Conservation (phyloP, 129 eudicot genomes). For the Lactuca saligna region DNA sequence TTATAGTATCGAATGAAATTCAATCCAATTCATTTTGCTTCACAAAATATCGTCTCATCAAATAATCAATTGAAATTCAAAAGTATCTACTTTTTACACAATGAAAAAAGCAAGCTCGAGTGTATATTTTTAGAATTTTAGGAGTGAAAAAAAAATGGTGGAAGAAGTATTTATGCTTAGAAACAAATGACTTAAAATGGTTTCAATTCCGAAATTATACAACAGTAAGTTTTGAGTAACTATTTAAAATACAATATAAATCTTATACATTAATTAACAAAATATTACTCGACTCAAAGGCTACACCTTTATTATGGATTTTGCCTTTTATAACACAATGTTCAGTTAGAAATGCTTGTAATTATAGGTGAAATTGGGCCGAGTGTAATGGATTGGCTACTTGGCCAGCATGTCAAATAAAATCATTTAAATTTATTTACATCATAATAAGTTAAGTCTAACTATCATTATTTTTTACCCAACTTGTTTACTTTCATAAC, state of each 20-base stretch:
- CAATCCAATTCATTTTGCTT: neutral
- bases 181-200: neutral
- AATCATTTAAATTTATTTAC: no score
- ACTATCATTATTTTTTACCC: neutral
- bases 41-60: neutral
- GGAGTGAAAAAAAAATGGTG: neutral
- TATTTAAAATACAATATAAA: neutral
- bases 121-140: neutral
- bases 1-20: neutral
- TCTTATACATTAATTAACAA: no score
- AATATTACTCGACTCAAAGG: neutral
- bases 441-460: neutral
- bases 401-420: neutral
- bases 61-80: no score
- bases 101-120: no score
- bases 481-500: neutral
- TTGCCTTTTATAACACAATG: neutral
- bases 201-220: neutral
- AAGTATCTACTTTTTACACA: no score
- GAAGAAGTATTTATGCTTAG: neutral
- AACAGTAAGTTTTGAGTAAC: neutral
- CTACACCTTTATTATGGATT: neutral
- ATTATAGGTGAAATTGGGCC: neutral
- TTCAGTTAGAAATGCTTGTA: neutral
- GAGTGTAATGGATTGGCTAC: neutral